phyloP scores from a whole-genome alignment of 1,139 yeast species.

The Hansenula lynferdii region DNA sequence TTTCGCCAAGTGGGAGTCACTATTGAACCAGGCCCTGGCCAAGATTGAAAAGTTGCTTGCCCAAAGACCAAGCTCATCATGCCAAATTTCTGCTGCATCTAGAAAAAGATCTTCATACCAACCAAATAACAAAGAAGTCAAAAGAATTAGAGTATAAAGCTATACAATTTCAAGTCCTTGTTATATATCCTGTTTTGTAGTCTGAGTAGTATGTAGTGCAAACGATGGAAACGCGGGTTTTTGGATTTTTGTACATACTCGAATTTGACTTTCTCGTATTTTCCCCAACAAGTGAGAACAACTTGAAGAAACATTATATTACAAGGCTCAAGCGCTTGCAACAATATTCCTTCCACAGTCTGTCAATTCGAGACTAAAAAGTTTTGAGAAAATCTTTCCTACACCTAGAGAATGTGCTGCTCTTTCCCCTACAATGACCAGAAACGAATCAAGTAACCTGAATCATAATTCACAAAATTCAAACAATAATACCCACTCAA shows the following conservation, averaged over 20 bases:
- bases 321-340: too few relatives aligned
- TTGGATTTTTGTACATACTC: too few relatives aligned
- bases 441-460: not conserved
- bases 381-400: too few relatives aligned
- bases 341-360: too few relatives aligned
- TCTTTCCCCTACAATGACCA: too few relatives aligned
- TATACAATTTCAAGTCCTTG: not conserved
- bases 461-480: not conserved
- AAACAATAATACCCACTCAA: not conserved
- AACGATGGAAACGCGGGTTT: too few relatives aligned
- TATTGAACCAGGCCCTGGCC: conserved; percentile 26
- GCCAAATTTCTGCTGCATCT: not conserved
- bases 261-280: too few relatives aligned
- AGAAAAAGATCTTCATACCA: not conserved
- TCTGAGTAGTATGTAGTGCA: conserved; percentile 8
- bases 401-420: too few relatives aligned
- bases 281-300: too few relatives aligned
- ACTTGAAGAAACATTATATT: too few relatives aligned
- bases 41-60: not conserved
- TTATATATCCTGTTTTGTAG: too few relatives aligned
- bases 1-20: conserved; percentile 46
- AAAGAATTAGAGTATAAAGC: not conserved
- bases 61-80: not conserved
- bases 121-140: not conserved
- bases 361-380: too few relatives aligned